Evolutionary conservation across 768 basidiomycete species (phyloP), one percentile per base, ranked within the genome.

Genomic region (Royoungia palumana): DNA sequence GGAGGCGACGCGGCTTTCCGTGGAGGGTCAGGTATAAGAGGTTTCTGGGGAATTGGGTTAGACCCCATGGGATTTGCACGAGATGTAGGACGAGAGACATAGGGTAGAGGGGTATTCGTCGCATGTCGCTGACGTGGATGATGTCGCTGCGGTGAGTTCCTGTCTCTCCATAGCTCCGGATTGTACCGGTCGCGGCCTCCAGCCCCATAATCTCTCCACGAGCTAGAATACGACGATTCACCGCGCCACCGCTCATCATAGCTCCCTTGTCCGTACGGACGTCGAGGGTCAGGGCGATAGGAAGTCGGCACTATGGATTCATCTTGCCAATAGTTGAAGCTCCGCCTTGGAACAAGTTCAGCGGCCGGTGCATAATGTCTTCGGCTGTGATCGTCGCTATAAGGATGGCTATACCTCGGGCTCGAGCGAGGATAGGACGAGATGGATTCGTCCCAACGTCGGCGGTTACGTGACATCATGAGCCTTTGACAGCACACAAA

Each of bases 321-420:
- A n/a, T 62, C 62, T 12, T 51, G 46, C 63, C 63, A 61, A n/a
- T 65, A 59, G 32, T 65, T 53, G 47, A 57, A 61, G 14, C 44
- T 39, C 21, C 48, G 44, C 10, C 51, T 41, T 32, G 37, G 35
- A 28, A 5, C 17, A 43, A 27, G 0, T 13, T 45, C 55, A 8
- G 37, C 28, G 10, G 52, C 35, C 19, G 53, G 55, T 24, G 49
- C 7, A 24, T 55, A 53, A 42, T 22, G 52, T 34, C 50, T 44
- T 46, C 48, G 17, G 34, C n/a, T 40, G 48, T 50, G 28, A 35
- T 44, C 55, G 20, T 57, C 44, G 25, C 20, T 22, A 43, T 52
- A 32, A 50, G 41, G n/a, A n/a, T 25, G 47, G 35, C 21, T 25
- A 14, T 50, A 36, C 16, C n/a, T 28, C 2, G 47, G 46, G 16